Conservation (phyloP, 805 yeast species). For the Kodamaea kaohsiungensis region DNA sequence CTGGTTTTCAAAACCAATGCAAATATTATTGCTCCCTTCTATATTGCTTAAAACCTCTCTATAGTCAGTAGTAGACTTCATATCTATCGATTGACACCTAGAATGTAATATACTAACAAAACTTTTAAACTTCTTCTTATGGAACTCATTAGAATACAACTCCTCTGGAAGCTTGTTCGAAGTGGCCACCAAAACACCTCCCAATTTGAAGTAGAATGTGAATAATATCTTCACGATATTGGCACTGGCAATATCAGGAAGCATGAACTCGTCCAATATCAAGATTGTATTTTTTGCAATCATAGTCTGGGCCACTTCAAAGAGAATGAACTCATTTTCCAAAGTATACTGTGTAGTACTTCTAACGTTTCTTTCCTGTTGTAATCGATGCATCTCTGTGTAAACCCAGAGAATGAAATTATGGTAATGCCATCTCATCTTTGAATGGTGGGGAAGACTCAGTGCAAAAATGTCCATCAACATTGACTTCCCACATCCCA, state of each 20-base stretch:
- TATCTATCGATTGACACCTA: slow-evolving; percentile 62
- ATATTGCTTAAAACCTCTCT: slow-evolving; percentile 12
- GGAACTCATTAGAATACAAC: slow-evolving; percentile 64
- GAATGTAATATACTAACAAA: slow-evolving; percentile 58
- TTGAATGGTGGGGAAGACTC: slow-evolving; percentile 61
- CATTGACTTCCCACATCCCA: slow-evolving; percentile 77
- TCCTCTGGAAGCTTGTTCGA: slow-evolving; percentile 74
- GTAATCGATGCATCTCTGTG: slow-evolving; percentile 57
- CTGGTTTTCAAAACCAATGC: slow-evolving; percentile 22
- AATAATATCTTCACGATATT: slow-evolving; percentile 65
- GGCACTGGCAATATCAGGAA: slow-evolving; percentile 76
- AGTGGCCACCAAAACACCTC: slow-evolving; percentile 75
- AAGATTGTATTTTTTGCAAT: slow-evolving; percentile 57
- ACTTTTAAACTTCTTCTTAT: slow-evolving; percentile 54
- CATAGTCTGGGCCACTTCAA: slow-evolving; percentile 68
- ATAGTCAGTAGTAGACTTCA: slow-evolving; percentile 61
- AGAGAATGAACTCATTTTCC: slow-evolving; percentile 64
- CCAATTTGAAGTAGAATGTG: slow-evolving; percentile 68
- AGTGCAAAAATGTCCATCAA: slow-evolving; percentile 70
- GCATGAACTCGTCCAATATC: slow-evolving; percentile 72
- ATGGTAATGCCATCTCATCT: slow-evolving; percentile 71
- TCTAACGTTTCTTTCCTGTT: slow-evolving; percentile 37
- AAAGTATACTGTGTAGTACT: slow-evolving; percentile 23
- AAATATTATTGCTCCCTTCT: neutral
- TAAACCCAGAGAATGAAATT: slow-evolving; percentile 71